phyloP scores from a whole-genome alignment of 108 stramenopile species.

The Seminavis robusta region DNA sequence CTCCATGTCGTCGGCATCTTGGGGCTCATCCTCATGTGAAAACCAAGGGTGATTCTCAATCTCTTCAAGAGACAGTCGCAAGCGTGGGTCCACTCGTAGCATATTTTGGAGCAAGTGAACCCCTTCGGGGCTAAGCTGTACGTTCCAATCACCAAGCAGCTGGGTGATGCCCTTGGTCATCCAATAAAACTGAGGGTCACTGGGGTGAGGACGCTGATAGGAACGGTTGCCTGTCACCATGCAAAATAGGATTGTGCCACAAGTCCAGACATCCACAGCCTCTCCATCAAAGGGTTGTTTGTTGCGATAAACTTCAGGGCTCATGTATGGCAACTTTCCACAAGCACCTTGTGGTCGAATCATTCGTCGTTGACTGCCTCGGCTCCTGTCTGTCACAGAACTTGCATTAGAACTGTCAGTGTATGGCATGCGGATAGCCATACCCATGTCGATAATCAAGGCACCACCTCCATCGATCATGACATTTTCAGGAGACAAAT shows the following conservation, averaged over 20 bases:
- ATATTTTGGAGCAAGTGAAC: slow-evolving; percentile 65
- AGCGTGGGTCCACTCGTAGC: slow-evolving; percentile 55
- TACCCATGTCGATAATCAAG: slow-evolving; percentile 64
- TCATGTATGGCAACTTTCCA: slow-evolving; percentile 85
- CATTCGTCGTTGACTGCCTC: slow-evolving; percentile 26
- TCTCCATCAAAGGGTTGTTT: slow-evolving; percentile 66
- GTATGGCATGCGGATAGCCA: slow-evolving; percentile 61
- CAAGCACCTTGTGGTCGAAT: slow-evolving; percentile 55
- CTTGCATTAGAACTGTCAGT: slow-evolving; percentile 16
- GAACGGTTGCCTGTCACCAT: slow-evolving; percentile 81
- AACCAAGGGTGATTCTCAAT: slow-evolving; percentile 65
- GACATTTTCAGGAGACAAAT: slow-evolving; percentile 59
- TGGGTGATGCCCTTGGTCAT: slow-evolving; percentile 41
- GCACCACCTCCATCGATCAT: slow-evolving; percentile 24
- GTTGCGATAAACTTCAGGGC: slow-evolving; percentile 35
- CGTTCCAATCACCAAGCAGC: slow-evolving; percentile 48
- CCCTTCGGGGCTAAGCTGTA: slow-evolving; percentile 31
- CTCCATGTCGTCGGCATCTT: too few species aligned
- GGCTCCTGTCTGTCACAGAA: slow-evolving; percentile 25
- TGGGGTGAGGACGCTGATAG: slow-evolving; percentile 51
- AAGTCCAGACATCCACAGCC: slow-evolving; percentile 86
- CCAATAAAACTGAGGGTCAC: slow-evolving; percentile 65
- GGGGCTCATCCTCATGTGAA: too few species aligned
- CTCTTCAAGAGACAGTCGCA: slow-evolving; percentile 62
- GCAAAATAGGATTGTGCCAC: slow-evolving; percentile 84